Percentiles rank a stretch among this genome's conserved stretches.
phyloP scores from a whole-genome alignment of 345 rosid genomes.

The Carallia brachiata region DNA sequence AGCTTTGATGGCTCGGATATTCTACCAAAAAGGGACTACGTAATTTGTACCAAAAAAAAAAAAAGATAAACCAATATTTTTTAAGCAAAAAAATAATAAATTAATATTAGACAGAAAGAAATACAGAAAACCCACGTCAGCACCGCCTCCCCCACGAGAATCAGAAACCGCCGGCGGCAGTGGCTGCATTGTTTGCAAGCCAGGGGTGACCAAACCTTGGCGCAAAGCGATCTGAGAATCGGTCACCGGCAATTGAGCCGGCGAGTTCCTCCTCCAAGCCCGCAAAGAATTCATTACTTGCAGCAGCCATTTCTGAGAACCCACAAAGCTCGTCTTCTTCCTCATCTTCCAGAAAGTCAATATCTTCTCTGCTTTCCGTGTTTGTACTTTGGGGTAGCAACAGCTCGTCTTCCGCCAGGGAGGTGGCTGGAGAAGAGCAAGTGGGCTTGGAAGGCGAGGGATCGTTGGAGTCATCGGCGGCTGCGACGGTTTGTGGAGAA shows the following conservation, averaged over 20 bases:
- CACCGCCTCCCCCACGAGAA: slow-evolving; percentile 1
- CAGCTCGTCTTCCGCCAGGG: slow-evolving; percentile 46
- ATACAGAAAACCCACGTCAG: neutral
- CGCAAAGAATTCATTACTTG: slow-evolving; percentile 80
- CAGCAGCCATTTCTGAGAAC: slow-evolving; percentile 55
- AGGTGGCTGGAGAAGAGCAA: slow-evolving; percentile 50
- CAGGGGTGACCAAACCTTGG: slow-evolving; percentile 26
- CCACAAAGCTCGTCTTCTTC: slow-evolving; percentile 59
- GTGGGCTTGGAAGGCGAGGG: slow-evolving; percentile 32
- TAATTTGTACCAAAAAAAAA: slow-evolving; percentile 13
- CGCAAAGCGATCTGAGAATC: slow-evolving; percentile 50
- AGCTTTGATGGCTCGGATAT: slow-evolving; percentile 14
- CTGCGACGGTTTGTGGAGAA: slow-evolving; percentile 23
- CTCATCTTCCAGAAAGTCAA: slow-evolving; percentile 49
- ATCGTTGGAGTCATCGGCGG: slow-evolving; percentile 28
- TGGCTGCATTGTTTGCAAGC: slow-evolving; percentile 23
- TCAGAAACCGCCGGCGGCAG: slow-evolving; percentile 27
- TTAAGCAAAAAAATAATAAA: no score
- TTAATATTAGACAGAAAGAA: neutral
- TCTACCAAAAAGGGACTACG: slow-evolving; percentile 20
- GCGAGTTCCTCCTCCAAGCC: slow-evolving; percentile 62
- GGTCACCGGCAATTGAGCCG: slow-evolving; percentile 37
- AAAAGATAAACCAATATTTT: neutral
- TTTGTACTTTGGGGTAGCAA: slow-evolving; percentile 30
- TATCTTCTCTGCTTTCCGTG: slow-evolving; percentile 44